Percentiles rank a stretch among this genome's conserved stretches.
These are phyloP conservation scores for Limtongia smithiae DNA, from an alignment of 805 yeast genomes.

Conservation along the genomic window DNA sequence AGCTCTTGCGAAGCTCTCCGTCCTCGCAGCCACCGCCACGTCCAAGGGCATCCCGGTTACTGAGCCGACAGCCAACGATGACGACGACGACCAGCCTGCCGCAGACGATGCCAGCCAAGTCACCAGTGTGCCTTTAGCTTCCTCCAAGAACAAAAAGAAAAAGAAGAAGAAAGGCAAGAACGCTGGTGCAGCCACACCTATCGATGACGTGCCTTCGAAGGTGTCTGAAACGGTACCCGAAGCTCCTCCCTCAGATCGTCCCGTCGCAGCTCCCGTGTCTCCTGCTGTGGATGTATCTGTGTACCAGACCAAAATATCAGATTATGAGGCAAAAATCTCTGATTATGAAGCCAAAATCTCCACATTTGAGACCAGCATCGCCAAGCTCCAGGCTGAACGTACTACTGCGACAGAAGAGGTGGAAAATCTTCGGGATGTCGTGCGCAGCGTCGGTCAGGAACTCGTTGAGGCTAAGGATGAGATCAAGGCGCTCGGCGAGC, in stretches of 20 bases:
- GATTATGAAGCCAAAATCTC: constrained; percentile 43
- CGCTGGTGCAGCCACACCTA: constrained; percentile 5
- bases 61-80: constrained; percentile 1
- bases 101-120: constrained; percentile 4
- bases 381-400: too few relatives aligned
- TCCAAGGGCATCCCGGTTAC: neutral
- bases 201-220: constrained; percentile 8
- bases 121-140: neutral
- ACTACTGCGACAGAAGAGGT: too few relatives aligned
- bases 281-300: constrained; percentile 7
- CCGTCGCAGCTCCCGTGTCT: constrained; percentile 5
- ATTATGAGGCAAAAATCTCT: constrained; percentile 36
- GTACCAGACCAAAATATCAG: constrained; percentile 25
- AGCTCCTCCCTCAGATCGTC: constrained; percentile 5
- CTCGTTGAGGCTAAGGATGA: too few relatives aligned
- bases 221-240: constrained; percentile 9
- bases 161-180: constrained; percentile 33
- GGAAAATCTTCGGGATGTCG: too few relatives aligned
- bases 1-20: too few relatives aligned
- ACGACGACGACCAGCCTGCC: constrained; percentile 3
- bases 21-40: neutral
- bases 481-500: too few relatives aligned
- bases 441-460: too few relatives aligned
- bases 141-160: constrained; percentile 34
- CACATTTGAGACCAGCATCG: too few relatives aligned